These are phyloP conservation scores for Phytophthora brassicae DNA, from an alignment of 352 stramenopile genomes.

Conservation along the genomic window DNA sequence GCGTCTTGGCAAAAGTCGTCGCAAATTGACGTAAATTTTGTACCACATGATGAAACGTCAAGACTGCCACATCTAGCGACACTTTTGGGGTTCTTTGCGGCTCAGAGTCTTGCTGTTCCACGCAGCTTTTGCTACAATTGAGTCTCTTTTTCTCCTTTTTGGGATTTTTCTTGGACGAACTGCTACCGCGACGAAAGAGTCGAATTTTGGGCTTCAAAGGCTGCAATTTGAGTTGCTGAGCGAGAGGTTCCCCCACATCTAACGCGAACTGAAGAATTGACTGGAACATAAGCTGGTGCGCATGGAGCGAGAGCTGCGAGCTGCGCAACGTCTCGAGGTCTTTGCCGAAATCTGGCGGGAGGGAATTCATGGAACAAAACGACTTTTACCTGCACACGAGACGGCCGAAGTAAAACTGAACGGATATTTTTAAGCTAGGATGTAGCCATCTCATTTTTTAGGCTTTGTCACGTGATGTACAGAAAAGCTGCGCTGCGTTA, in stretches of 20 bases:
- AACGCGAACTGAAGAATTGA: neutral
- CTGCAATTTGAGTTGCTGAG: neutral
- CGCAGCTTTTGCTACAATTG: too few relatives aligned
- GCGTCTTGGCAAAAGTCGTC: slow-evolving; percentile 22
- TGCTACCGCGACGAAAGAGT: slow-evolving; percentile 14
- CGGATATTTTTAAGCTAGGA: too few relatives aligned
- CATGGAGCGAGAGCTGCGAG: neutral
- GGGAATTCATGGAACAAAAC: neutral
- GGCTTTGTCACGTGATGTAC: too few relatives aligned
- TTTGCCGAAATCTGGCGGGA: neutral
- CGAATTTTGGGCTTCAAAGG: neutral
- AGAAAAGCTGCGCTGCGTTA: too few relatives aligned
- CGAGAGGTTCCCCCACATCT: neutral
- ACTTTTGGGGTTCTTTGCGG: neutral
- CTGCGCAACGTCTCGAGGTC: neutral
- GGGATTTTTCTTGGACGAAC: slow-evolving; percentile 13
- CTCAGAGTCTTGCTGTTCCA: neutral
- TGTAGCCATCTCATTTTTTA: too few relatives aligned
- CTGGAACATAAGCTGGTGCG: slow-evolving; percentile 4
- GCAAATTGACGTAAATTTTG: neutral
- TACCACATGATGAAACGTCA: slow-evolving; percentile 4
- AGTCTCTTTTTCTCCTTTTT: slow-evolving; percentile 9
- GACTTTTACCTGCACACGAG: neutral
- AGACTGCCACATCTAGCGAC: neutral
- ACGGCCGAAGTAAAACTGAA: neutral